phyloP scores from a whole-genome alignment of 768 basidiomycete species.

The Xerocomellus dryophilus region DNA sequence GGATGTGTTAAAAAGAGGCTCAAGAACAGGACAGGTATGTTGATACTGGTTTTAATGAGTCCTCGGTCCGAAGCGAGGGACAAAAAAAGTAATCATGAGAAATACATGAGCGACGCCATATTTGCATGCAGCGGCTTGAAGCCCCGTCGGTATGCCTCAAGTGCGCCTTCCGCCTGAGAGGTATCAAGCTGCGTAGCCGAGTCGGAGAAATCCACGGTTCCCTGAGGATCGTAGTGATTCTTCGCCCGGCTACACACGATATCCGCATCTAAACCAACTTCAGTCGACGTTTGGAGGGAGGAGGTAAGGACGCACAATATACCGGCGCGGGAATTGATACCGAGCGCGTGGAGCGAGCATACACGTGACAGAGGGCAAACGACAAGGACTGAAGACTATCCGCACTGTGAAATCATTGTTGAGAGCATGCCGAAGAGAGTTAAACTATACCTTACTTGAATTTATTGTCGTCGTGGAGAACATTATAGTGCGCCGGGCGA shows the following conservation, averaged over 20 bases:
- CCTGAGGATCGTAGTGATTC: constrained; percentile 72
- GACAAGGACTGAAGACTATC: constrained; percentile 68
- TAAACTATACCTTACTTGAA: constrained; percentile 45
- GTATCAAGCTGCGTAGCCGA: constrained; percentile 48
- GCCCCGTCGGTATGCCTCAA: constrained; percentile 47
- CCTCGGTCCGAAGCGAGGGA: background rate
- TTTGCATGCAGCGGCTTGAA: constrained; percentile 57
- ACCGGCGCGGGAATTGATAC: constrained; percentile 83
- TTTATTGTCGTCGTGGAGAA: constrained; percentile 47
- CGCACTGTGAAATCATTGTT: constrained; percentile 38
- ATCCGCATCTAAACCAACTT: constrained; percentile 56
- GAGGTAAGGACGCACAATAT: constrained; percentile 52
- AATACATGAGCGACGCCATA: constrained; percentile 58
- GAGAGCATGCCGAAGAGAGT: background rate
- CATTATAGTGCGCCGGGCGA: constrained; percentile 56
- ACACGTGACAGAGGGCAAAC: constrained; percentile 78
- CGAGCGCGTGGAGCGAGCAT: constrained; percentile 74
- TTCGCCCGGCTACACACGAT: constrained; percentile 74
- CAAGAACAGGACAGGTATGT: background rate
- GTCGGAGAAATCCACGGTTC: constrained; percentile 57
- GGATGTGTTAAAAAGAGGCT: background rate
- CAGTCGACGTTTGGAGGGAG: background rate
- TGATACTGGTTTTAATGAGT: background rate
- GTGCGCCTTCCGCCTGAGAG: constrained; percentile 37
- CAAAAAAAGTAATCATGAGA: constrained; percentile 35